These are phyloP conservation scores for Usnea hakonensis DNA, from an alignment of 495 filamentous ascomycete genomes.

Conservation along the genomic window DNA sequence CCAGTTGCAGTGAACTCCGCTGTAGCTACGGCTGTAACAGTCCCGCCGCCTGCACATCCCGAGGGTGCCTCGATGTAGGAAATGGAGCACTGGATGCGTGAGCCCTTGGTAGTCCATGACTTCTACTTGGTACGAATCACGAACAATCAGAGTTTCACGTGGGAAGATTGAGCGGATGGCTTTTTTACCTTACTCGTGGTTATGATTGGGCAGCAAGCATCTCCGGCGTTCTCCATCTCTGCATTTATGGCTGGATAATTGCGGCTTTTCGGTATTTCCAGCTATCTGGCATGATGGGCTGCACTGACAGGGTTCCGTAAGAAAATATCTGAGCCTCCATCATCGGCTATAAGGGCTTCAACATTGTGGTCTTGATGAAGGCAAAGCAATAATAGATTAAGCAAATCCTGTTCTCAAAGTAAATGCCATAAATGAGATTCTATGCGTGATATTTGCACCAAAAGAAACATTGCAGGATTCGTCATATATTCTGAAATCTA, in stretches of 20 bases:
- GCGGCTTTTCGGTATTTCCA: not conserved
- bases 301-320: not conserved
- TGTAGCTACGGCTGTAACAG: constrained; percentile 1
- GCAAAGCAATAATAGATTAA: not conserved
- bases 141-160: not conserved
- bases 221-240: not conserved
- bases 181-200: not conserved
- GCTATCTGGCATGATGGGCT: not conserved
- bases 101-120: not conserved
- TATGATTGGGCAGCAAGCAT: not conserved
- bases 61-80: constrained; percentile 12
- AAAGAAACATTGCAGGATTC: not conserved
- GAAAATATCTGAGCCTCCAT: not conserved
- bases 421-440: not conserved
- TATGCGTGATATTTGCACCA: not conserved
- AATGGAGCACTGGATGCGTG: not conserved
- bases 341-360: not conserved
- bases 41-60: constrained; percentile 9
- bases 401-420: not conserved
- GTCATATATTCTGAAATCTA: too few species aligned
- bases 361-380: not conserved
- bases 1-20: not conserved
- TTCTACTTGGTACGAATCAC: not conserved
- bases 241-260: constrained; percentile 5
- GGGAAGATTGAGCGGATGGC: not conserved